These are phyloP conservation scores for Solanum ahanhuiri DNA, from an alignment of 257 asterid species.

Conservation along the genomic window DNA sequence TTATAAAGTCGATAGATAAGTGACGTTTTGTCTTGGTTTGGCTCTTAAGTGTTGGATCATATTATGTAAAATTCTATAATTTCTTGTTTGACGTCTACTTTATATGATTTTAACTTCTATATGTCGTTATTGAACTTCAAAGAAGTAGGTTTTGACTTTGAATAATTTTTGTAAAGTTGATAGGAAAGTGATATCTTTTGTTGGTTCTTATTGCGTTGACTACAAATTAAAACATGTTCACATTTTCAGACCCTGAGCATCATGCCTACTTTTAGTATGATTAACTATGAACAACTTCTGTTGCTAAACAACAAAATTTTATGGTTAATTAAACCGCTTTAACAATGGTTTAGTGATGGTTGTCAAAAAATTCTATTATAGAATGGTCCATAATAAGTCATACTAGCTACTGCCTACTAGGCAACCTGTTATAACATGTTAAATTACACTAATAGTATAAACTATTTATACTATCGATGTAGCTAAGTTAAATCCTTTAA, in stretches of 20 bases:
- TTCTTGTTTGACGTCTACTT: background rate
- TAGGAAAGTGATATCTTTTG: too few relatives aligned
- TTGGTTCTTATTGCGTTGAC: background rate
- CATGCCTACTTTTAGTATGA: background rate
- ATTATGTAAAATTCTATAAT: too few relatives aligned
- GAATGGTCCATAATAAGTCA: background rate
- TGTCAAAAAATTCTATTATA: too few relatives aligned
- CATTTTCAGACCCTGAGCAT: background rate
- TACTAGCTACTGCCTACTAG: background rate
- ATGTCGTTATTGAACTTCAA: background rate
- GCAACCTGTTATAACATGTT: background rate
- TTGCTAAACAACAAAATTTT: background rate
- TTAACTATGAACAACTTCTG: background rate
- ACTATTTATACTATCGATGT: background rate
- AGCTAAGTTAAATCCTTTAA: background rate
- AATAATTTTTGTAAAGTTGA: background rate
- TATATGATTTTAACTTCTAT: background rate
- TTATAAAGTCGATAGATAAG: too few relatives aligned
- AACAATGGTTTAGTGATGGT: background rate
- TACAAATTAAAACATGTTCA: background rate
- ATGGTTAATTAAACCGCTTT: background rate
- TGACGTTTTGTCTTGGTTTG: too few relatives aligned
- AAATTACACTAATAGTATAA: background rate
- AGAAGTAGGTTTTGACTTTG: background rate
- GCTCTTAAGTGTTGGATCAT: too few relatives aligned